Conservation (phyloP, 331 rosid genomes). For the Quercus lobata region DNA sequence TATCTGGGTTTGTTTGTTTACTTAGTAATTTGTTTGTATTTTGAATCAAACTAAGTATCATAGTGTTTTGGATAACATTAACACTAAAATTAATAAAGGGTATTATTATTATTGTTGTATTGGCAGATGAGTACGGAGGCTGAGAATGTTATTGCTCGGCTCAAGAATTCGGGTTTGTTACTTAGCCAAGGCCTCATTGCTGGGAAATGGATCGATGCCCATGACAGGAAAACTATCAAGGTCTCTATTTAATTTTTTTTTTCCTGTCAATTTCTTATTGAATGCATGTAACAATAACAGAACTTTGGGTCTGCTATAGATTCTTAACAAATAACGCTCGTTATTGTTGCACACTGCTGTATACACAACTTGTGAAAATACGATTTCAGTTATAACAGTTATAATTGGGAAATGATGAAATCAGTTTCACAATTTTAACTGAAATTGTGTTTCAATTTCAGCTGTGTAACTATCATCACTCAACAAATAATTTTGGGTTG, state of each 20-base stretch:
- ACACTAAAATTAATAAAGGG: neutral
- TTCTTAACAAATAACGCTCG: neutral
- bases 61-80: no score
- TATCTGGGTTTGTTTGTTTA: no score
- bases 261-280: neutral
- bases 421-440: no score
- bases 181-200: constrained; percentile 90
- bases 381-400: no score
- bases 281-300: neutral
- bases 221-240: constrained; percentile 79
- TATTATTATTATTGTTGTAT: constrained; percentile 12
- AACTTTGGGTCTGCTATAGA: neutral
- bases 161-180: constrained; percentile 58
- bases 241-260: constrained; percentile 21
- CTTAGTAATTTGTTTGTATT: no score
- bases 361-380: no score
- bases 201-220: constrained; percentile 87
- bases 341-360: neutral
- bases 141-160: constrained; percentile 50
- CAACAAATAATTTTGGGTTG: no score
- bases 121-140: constrained; percentile 65
- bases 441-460: no score
- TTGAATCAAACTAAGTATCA: no score
- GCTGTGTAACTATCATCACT: no score
- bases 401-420: no score